Conservation (phyloP, 2,329 filamentous ascomycete species). For the Penicillium fuscoglaucum region DNA sequence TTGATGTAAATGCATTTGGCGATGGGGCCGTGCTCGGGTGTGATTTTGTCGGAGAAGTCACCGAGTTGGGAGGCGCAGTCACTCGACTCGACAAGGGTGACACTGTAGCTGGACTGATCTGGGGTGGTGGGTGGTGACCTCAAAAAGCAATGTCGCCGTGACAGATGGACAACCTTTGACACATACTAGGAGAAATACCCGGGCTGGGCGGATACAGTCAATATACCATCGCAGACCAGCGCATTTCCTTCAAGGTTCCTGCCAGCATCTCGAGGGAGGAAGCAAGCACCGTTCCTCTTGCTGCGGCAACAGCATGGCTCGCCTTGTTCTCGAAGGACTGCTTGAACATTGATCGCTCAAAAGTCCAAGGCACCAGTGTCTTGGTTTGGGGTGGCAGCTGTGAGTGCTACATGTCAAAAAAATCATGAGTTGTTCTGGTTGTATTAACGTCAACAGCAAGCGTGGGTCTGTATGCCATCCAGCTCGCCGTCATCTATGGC, state of each 20-base stretch:
- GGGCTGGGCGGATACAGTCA: too few species aligned
- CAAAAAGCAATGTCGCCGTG: neutral
- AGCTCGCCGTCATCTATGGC: too few species aligned
- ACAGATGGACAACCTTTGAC: neutral
- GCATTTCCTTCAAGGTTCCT: too few species aligned
- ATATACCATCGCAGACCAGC: too few species aligned
- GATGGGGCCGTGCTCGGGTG: conserved; percentile 33
- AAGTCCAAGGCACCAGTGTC: conserved; percentile 23
- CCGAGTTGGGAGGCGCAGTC: conserved; percentile 34
- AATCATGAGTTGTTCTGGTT: neutral
- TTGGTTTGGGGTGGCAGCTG: conserved; percentile 51
- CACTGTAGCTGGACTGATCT: conserved; percentile 35
- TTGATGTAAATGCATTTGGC: conserved; percentile 42
- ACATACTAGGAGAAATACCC: too few species aligned
- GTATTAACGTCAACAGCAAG: conserved; percentile 14
- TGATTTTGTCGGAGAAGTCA: conserved; percentile 37
- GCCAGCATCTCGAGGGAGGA: too few species aligned
- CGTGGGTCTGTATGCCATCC: too few species aligned
- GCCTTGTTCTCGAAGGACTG: conserved; percentile 43
- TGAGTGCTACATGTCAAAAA: conserved; percentile 19
- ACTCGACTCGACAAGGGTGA: conserved; percentile 36
- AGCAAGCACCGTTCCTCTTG: conserved; percentile 10
- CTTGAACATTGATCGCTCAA: conserved; percentile 34
- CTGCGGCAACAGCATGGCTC: conserved; percentile 42
- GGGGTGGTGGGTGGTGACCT: conserved; percentile 26